Percentiles rank a stretch among this genome's conserved stretches.
These are phyloP conservation scores for Linnemannia hyalina DNA, from an alignment of 192 early-diverging fungal species.

Conservation along the genomic window DNA sequence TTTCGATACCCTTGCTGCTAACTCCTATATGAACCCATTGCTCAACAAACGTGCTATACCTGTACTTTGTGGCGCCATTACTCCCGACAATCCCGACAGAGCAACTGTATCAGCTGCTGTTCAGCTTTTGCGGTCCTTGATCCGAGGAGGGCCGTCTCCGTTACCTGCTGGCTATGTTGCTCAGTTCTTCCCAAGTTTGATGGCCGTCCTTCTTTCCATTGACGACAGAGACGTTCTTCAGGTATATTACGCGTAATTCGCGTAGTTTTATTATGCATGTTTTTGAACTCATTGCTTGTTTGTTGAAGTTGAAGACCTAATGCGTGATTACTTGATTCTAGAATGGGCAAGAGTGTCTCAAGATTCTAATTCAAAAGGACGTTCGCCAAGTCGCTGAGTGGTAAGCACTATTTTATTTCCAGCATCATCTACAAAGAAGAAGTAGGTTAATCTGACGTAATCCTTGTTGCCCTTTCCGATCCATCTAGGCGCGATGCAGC, in stretches of 20 bases:
- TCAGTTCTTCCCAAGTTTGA: slow-evolving; percentile 83
- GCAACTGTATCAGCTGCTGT: slow-evolving; percentile 66
- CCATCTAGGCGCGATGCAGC: slow-evolving; percentile 43
- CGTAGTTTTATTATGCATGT: too few species aligned
- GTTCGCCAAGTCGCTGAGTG: slow-evolving; percentile 78
- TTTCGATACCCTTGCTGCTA: slow-evolving; percentile 79
- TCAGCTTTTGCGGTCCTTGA: slow-evolving; percentile 76
- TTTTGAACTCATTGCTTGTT: neutral
- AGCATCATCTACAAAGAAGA: too few species aligned
- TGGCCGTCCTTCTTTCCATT: slow-evolving; percentile 73
- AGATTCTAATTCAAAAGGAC: slow-evolving; percentile 83
- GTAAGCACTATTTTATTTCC: slow-evolving; percentile 52
- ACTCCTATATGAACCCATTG: slow-evolving; percentile 67
- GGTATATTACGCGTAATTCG: slow-evolving; percentile 35
- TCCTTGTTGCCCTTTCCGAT: too few species aligned
- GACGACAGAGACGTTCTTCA: slow-evolving; percentile 86
- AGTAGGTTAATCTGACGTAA: neutral
- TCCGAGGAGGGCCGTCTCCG: slow-evolving; percentile 78
- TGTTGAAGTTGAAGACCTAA: neutral
- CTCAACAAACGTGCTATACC: slow-evolving; percentile 83
- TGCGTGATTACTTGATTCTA: neutral
- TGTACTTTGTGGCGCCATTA: slow-evolving; percentile 55
- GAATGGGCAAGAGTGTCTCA: slow-evolving; percentile 88
- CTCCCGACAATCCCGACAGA: slow-evolving; percentile 15
- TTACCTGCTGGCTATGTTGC: slow-evolving; percentile 76